phyloP scores from a whole-genome alignment of 108 stramenopile genomes.

The Nannochloropsis gaditana region DNA sequence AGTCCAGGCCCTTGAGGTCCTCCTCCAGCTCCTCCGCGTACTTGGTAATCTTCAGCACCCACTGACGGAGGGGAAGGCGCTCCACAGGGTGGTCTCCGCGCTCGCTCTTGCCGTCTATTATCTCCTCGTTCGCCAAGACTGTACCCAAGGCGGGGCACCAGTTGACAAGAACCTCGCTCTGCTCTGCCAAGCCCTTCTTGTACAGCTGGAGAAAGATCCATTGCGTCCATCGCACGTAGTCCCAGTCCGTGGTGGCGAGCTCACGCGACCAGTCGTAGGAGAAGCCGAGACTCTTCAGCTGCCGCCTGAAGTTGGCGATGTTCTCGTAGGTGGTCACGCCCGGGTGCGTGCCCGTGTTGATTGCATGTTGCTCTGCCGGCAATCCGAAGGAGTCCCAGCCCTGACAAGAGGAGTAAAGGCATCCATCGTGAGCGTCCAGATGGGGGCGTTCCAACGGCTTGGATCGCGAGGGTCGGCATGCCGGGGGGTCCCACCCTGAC shows the following conservation, averaged over 20 bases:
- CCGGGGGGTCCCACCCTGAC: neutral
- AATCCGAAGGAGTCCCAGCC: slow-evolving; percentile 99
- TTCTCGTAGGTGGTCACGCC: slow-evolving; percentile 79
- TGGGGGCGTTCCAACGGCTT: too few relatives aligned
- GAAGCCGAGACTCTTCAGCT: slow-evolving; percentile 90
- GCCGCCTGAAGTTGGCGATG: slow-evolving; percentile 89
- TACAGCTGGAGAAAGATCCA: slow-evolving; percentile 91
- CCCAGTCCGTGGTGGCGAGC: slow-evolving; percentile 76
- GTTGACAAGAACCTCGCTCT: slow-evolving; percentile 80
- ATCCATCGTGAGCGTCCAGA: too few relatives aligned
- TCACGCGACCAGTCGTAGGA: slow-evolving; percentile 96
- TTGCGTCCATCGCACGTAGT: slow-evolving; percentile 97
- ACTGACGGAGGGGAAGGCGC: slow-evolving; percentile 82
- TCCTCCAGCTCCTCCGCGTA: slow-evolving; percentile 88
- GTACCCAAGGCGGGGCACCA: slow-evolving; percentile 97
- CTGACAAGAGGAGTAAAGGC: neutral
- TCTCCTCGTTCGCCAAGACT: slow-evolving; percentile 94
- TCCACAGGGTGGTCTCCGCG: slow-evolving; percentile 85
- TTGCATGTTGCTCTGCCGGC: slow-evolving; percentile 98
- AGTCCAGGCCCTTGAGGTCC: slow-evolving; percentile 79
- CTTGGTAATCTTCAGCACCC: slow-evolving; percentile 91
- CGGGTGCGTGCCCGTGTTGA: slow-evolving; percentile 92
- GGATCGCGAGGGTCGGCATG: neutral
- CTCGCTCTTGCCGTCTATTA: slow-evolving; percentile 89
- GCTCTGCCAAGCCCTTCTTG: slow-evolving; percentile 77